Conservation (phyloP, 2,329 filamentous ascomycete genomes). For the Didymosphaeria variabile region DNA sequence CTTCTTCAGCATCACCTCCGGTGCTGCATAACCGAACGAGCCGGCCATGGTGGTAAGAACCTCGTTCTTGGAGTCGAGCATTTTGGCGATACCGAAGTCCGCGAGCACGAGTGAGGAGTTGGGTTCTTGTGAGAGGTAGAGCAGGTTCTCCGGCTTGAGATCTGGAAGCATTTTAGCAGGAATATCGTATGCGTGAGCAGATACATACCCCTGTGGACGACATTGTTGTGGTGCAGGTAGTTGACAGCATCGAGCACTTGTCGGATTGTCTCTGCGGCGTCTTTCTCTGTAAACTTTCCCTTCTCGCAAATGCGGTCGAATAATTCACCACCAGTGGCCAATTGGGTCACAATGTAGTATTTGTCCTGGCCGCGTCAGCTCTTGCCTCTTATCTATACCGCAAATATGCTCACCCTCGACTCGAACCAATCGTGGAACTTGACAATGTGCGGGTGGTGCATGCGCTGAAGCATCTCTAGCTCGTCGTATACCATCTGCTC, state of each 20-base stretch:
- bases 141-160: constrained; percentile 95
- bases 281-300: constrained; percentile 98
- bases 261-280: constrained; percentile 93
- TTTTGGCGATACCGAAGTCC: constrained; percentile 98
- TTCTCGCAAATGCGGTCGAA: constrained; percentile 99
- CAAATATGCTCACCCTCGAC: constrained; percentile 74
- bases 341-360: constrained; percentile 98
- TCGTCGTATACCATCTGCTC: constrained; percentile 99
- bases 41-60: constrained; percentile 98
- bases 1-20: constrained; percentile 97
- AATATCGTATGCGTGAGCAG: neutral
- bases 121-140: constrained; percentile 82
- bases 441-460: constrained; percentile 96
- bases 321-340: constrained; percentile 93
- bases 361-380: constrained; percentile 75
- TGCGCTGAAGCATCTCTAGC: constrained; percentile 87
- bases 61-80: constrained; percentile 88
- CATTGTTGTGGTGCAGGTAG: constrained; percentile 92
- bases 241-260: constrained; percentile 93
- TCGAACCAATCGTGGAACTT: constrained; percentile 99
- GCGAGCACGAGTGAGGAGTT: constrained; percentile 90
- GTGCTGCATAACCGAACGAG: constrained; percentile 96
- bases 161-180: constrained; percentile 64
- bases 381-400: neutral
- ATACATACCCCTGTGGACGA: constrained; percentile 86